phyloP scores from a whole-genome alignment of 306 rosid genomes.

The Styphnolobium japonicum region DNA sequence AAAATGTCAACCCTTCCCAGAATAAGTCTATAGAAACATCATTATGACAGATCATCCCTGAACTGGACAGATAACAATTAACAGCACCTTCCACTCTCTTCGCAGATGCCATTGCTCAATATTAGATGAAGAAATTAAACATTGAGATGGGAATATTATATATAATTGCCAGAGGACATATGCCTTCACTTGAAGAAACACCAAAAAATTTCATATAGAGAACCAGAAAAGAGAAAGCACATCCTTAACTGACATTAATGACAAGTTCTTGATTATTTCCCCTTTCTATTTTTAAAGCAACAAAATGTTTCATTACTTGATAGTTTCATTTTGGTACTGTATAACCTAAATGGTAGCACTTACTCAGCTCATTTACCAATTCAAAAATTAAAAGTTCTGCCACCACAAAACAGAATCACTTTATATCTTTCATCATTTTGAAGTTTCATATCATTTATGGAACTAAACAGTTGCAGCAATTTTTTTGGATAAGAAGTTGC shows the following conservation, averaged over 20 bases:
- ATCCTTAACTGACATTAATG: neutral
- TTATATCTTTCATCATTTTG: neutral
- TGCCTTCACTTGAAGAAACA: neutral
- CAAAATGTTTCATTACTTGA: neutral
- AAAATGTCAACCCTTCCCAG: neutral
- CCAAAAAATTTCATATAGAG: neutral
- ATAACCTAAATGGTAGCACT: neutral
- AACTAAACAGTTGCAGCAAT: neutral
- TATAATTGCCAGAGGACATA: neutral
- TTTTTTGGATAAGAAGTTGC: neutral
- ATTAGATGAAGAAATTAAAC: neutral
- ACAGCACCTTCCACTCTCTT: neutral
- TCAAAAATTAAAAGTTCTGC: neutral
- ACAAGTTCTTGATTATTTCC: neutral
- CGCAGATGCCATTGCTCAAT: neutral
- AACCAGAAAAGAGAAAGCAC: neutral
- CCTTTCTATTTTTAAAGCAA: neutral
- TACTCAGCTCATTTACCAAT: neutral
- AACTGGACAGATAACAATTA: neutral
- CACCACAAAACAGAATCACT: neutral
- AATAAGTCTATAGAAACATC: neutral
- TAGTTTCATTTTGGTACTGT: neutral
- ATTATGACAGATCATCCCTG: slow-evolving; percentile 2
- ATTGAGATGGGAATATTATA: neutral
- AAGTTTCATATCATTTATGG: neutral